Evolutionary conservation across 805 yeast genomes (phyloP).

Genomic region (Candida dendrica): DNA sequence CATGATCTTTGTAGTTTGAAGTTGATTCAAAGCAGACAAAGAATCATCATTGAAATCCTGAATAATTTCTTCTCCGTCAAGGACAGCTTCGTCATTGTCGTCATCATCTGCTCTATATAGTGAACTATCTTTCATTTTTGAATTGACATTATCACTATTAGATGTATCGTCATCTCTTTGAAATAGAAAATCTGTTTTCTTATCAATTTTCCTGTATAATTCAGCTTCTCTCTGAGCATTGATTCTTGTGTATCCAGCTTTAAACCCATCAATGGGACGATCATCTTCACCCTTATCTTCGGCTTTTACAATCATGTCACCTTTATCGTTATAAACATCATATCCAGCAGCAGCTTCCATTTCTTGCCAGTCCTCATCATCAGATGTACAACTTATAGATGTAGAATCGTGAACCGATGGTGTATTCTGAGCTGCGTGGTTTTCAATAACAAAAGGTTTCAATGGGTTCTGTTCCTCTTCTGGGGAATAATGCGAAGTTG

Average conservation of each 20-base stretch:
- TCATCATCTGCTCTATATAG: conserved; percentile 1
- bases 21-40: conserved; percentile 50
- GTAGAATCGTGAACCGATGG: neutral
- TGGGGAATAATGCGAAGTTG: conserved; percentile 10
- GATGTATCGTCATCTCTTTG: conserved; percentile 11
- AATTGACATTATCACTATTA: neutral
- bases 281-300: conserved; percentile 10
- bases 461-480: conserved; percentile 1
- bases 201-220: conserved; percentile 49
- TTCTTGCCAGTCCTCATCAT: conserved; percentile 63
- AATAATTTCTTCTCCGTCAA: conserved; percentile 35
- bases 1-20: conserved; percentile 74
- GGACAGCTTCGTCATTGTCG: conserved; percentile 18
- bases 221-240: conserved; percentile 83
- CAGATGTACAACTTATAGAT: conserved; percentile 3
- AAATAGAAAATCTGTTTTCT: conserved; percentile 50
- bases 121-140: neutral
- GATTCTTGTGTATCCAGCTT: conserved; percentile 78
- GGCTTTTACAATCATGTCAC: conserved; percentile 41
- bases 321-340: conserved; percentile 77
- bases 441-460: neutral
- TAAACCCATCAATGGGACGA: conserved; percentile 28
- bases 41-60: conserved; percentile 20
- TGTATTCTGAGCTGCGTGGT: too few relatives aligned
- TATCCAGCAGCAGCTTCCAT: conserved; percentile 77